Evolutionary conservation across 257 asterid species (phyloP), one percentile per base, ranked within the genome.

Genomic region (Linderniella brevidens): DNA sequence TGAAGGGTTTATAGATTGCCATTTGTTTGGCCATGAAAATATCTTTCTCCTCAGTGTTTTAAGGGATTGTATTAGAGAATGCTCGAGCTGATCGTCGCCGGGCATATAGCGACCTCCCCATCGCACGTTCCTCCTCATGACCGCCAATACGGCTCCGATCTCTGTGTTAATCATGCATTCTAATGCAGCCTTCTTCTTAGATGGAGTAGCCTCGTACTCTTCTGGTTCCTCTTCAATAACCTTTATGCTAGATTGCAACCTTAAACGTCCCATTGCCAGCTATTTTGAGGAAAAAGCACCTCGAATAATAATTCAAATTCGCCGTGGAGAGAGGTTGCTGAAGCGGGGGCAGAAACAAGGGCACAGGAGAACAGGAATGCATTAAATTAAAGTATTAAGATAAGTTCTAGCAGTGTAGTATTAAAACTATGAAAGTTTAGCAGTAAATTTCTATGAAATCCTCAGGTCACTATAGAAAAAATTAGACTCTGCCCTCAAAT

Each of bases 21-120:
- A 84, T 38, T 80, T 84, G 58, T 76, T 62, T 64, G 73, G 85
- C 95, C 88, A 82, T 36, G 73, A 65, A 67, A 83, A 87, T 56
- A 87, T 70, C 64, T 79, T 87, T 61, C 66, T 82, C 56, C 92
- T 65, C 69, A 82, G 61, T 25, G 79, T 70, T 75, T 83, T 87
- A 52, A 87, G 85, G 42, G 93, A 68, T 59, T 80, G 95, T 64
- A 87, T 83, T 57, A 80, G 92, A 50, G 97, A 64, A 71, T 87
- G 93, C 63, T 87, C 95, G 69, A 82, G 71, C 63, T 83, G 97
- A 69, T 87, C 93, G 65, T 87, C 95, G 1, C 93, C 97, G 7
- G 93, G 74, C 63, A 70, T 93, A 68, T 79, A 87, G 48, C 95
- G 93, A 54, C 93, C 95, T 62, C 93, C 95, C 97, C 93, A 83